Base-by-base conservation (phyloP, 208 protist species). In the Trypanosoma conorhini region DNA sequence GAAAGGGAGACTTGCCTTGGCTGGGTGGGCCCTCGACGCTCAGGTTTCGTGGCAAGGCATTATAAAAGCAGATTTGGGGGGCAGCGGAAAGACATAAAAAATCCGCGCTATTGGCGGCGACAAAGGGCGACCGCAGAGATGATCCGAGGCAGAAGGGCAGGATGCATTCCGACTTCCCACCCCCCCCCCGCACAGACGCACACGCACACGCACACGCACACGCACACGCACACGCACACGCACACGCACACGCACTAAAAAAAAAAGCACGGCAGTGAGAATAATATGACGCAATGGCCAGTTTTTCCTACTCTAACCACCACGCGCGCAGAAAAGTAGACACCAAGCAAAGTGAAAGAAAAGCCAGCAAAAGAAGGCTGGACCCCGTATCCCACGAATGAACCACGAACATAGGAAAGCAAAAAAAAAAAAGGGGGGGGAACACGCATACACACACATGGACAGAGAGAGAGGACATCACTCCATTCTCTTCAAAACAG, bases 361-460 rank as follows among this genome's bases (percentile, higher is more conserved):
- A 66, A 66, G 28, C 26, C 26, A 66, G 30, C 46, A 51, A 51
- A 5, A 15, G 2, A 51, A 51, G 13, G 3, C 21, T 51, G 3
- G 33, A 9, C 33, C 33, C 33, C 33, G 33, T 7, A 38, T 7
- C 33, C 33, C 33, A 38, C 2, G 33, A 38, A 38, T 38, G 33
- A 38, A 38, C 33, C 7, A 38, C 15, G 13, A n/a, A 66, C 10
- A 22, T 28, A n/a, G 15, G 3, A 42, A 62, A 67, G 57, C 21
- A 67, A 57, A 15, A 31, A 51, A 48, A 30, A 65, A 65, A 10
- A 52, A 52, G 0, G 33, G 35, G 66, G 60, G 58, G 35, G 62
- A 51, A 50, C n/a, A n/a, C n/a, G n/a, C n/a, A n/a, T n/a, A n/a
- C n/a, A n/a, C n/a, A n/a, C n/a, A n/a, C n/a, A n/a, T 2, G 33